Conservation (phyloP, 169 alveolate genomes). For the Plasmodium gaboni region DNA sequence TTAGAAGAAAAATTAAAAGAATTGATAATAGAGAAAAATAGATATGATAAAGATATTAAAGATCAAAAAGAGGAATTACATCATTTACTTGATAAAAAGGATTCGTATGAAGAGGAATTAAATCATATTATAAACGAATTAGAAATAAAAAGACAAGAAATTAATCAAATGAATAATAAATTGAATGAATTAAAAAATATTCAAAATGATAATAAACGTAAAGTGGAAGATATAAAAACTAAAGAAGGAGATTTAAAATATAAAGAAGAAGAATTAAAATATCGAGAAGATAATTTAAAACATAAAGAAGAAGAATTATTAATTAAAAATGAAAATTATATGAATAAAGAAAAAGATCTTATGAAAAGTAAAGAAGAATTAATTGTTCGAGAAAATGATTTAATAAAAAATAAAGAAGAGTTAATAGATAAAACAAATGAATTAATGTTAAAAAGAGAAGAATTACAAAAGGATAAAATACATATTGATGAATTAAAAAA, state of each 20-base stretch:
- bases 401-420: conserved; percentile 16
- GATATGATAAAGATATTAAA: conserved; percentile 10
- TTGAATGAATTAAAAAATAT: conserved; percentile 18
- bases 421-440: conserved; percentile 33
- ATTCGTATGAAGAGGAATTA: conserved; percentile 20
- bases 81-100: conserved; percentile 26
- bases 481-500: conserved; percentile 66
- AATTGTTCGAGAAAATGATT: conserved; percentile 18
- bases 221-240: neutral
- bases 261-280: conserved; percentile 2
- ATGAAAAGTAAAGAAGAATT: conserved; percentile 39
- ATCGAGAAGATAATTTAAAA: conserved; percentile 8
- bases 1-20: conserved; percentile 34
- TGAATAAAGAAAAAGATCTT: conserved; percentile 32
- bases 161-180: conserved; percentile 6
- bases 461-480: conserved; percentile 30
- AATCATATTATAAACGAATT: conserved; percentile 18
- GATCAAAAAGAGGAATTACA: conserved; percentile 19
- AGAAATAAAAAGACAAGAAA: conserved; percentile 11
- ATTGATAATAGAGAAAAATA: conserved; percentile 15
- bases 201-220: too few species aligned
- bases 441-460: conserved; percentile 17
- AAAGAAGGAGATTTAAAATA: conserved; percentile 5
- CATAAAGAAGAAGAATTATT: conserved; percentile 20
- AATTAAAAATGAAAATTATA: conserved; percentile 3